Percentiles rank a stretch among this genome's conserved stretches.
Conservation (phyloP, 2,329 filamentous ascomycete genomes). For the Magnaporthales sp. region DNA sequence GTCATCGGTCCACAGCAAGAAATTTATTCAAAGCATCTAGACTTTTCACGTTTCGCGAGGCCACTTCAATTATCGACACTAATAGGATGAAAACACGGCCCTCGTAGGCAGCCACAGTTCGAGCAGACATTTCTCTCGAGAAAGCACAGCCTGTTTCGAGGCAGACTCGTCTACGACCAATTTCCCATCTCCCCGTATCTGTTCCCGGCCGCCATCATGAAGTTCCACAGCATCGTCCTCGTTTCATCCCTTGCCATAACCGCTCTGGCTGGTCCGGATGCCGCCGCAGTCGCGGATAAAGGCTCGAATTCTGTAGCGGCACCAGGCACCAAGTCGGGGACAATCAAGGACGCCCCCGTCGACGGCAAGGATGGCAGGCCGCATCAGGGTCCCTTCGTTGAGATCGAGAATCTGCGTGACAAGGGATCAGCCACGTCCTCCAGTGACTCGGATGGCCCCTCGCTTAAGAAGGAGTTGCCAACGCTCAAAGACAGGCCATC, state of each 20-base stretch:
- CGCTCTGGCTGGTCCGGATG: conserved; percentile 24
- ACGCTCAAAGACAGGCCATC: conserved; percentile 39
- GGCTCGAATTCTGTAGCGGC: conserved; percentile 17
- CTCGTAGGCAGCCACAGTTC: background rate
- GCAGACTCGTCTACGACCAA: background rate
- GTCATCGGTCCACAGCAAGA: background rate
- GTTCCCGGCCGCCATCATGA: conserved; percentile 39
- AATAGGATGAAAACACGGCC: background rate
- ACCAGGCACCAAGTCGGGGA: conserved; percentile 22
- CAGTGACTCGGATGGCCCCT: conserved; percentile 18
- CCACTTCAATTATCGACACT: background rate
- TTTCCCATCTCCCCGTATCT: background rate
- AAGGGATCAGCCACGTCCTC: conserved; percentile 21
- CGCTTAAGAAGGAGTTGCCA: conserved; percentile 26
- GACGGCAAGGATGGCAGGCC: conserved; percentile 93
- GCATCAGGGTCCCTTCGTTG: conserved; percentile 75
- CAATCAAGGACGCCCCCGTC: conserved; percentile 70
- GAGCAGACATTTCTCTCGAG: background rate
- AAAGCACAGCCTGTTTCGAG: background rate
- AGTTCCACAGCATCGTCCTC: conserved; percentile 50
- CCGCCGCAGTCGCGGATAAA: conserved; percentile 15
- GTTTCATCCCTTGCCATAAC: conserved; percentile 45
- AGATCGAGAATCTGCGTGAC: conserved; percentile 33
- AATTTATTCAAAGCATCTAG: background rate
- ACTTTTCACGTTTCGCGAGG: background rate